phyloP scores from a whole-genome alignment of 495 filamentous ascomycete genomes.

The Podospora conica region DNA sequence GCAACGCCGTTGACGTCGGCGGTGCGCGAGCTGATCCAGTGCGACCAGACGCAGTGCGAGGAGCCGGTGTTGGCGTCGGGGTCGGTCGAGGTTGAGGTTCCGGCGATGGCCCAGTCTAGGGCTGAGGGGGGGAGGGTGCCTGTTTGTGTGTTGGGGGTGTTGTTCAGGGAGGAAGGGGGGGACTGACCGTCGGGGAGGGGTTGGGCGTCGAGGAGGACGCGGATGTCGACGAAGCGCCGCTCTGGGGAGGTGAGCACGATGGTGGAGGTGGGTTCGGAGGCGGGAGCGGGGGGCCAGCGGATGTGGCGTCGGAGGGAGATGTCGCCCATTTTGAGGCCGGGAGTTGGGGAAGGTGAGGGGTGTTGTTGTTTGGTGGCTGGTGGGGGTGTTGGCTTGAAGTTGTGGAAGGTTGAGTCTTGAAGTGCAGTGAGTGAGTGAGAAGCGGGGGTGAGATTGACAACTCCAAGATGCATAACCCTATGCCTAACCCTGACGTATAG shows the following conservation, averaged over 20 bases:
- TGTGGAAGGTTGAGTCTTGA: neutral
- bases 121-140: constrained; percentile 10
- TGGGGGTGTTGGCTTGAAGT: neutral
- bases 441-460: neutral
- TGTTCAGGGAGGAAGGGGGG: neutral
- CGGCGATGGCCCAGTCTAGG: constrained; percentile 52
- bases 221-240: constrained; percentile 46
- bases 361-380: too few species aligned
- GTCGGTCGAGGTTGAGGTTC: constrained; percentile 30
- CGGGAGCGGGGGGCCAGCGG: constrained; percentile 36
- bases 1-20: constrained; percentile 22
- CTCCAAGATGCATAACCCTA: neutral
- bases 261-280: constrained; percentile 40
- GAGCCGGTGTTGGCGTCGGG: neutral
- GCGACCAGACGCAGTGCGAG: constrained; percentile 40
- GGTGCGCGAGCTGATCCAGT: constrained; percentile 48
- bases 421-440: neutral
- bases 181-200: neutral
- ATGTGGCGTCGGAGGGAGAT: constrained; percentile 39
- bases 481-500: neutral
- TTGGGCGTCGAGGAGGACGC: constrained; percentile 24
- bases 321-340: constrained; percentile 21
- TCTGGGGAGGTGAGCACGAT: constrained; percentile 45
- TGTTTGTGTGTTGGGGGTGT: neutral
- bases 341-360: neutral